Evolutionary conservation across 148 eudicot species (phyloP), one percentile per base, ranked within the genome.

Genomic region (Rhododendron molle): DNA sequence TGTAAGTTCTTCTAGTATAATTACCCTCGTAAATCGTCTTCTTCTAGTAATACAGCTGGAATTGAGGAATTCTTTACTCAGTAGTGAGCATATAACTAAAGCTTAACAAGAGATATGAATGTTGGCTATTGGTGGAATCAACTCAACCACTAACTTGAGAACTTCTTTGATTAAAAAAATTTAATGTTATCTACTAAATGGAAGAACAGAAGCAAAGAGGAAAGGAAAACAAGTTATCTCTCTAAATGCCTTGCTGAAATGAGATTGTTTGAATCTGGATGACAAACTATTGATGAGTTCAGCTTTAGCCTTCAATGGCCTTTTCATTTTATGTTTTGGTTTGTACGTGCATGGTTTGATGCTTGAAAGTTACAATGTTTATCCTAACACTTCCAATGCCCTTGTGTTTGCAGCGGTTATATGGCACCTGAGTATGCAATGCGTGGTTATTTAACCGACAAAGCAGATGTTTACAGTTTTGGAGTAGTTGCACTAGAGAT

Each of bases 361-460:
- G 40, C 52, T 43, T 62, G 26, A 28, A 38, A 43, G 5, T 40
- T 23, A 14, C 71, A 56, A 38, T 21, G 26, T 62, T 82, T 65
- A 78, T 83, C 30, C 52, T 44, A 72, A 85, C 44, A 46, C 54
- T 21, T 83, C 40, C 65, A 5, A 0, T 56, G 15, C 14, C 34
- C 15, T 81, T 84, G 78, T 83, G 69, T 16, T 20, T 83, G 86
- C 91, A 92, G 94, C 71, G 94, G 94, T 80, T 92, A 92, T 86
- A 92, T 92, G 94, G 92, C 94, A 77, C 94, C 94, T 15, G 94
- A 92, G 71, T 92, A 92, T 83, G 94, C 94, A 47, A 89, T 92
- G 94, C 94, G 92, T 12, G 94, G 92, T 50, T 91, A 91, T 71
- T 87, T 92, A 76, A 92, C 94, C 30, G 78, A 47, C 54, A 91